Percentiles rank a stretch among this genome's conserved stretches.
phyloP scores from a whole-genome alignment of 208 protist species.

The Leishmania aethiopica region DNA sequence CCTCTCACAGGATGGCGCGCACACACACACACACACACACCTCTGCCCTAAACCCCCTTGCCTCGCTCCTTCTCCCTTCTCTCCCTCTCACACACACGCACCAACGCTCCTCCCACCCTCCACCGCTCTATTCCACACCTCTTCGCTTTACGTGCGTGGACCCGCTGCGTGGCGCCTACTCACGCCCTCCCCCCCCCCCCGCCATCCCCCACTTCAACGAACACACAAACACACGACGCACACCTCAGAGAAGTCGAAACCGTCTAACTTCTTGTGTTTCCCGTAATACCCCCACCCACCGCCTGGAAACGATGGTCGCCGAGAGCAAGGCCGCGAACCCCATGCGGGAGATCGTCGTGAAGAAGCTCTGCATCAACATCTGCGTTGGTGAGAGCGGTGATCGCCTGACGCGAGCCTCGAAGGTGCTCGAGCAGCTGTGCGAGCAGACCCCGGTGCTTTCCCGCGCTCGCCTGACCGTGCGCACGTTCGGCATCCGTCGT shows the following conservation, averaged over 20 bases:
- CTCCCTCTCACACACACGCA: background rate
- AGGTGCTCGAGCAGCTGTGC: conserved; percentile 99
- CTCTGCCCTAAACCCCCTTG: no score
- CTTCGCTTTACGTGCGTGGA: background rate
- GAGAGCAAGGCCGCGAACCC: conserved; percentile 94
- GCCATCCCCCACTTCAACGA: background rate
- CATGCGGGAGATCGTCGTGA: conserved; percentile 98
- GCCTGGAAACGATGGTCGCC: conserved; percentile 58
- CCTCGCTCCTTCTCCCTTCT: background rate
- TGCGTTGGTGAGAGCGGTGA: conserved; percentile 99
- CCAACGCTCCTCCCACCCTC: background rate
- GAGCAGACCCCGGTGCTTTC: conserved; percentile 98
- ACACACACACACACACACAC: background rate
- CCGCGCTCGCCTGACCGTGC: conserved; percentile 98
- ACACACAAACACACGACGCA: background rate
- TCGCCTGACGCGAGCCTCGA: conserved; percentile 98
- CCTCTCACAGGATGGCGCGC: background rate
- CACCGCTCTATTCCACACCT: background rate
- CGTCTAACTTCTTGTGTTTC: background rate
- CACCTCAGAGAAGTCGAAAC: background rate
- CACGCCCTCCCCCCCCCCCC: background rate
- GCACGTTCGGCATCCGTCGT: conserved; percentile 99
- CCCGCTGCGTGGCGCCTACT: background rate
- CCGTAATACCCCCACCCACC: background rate
- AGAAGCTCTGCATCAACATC: conserved; percentile 99